Percentiles rank a stretch among this genome's conserved stretches.
Evolutionary conservation across 2,329 filamentous ascomycete genomes (phyloP).

Genomic region (Leptographium flavum): DNA sequence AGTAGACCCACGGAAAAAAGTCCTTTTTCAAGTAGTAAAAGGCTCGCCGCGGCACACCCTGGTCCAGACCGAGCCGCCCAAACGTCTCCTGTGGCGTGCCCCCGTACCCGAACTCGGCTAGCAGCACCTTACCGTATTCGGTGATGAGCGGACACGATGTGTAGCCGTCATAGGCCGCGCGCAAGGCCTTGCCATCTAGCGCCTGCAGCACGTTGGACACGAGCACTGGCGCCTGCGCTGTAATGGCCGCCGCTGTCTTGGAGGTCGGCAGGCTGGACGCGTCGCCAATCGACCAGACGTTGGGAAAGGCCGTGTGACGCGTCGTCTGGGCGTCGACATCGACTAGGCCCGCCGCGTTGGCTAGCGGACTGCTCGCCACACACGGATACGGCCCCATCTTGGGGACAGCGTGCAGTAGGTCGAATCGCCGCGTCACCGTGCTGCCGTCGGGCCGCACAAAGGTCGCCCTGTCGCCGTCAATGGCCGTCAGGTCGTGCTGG

Average conservation of each 20-base stretch:
- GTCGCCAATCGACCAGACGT: conserved; percentile 45
- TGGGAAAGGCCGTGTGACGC: conserved; percentile 37
- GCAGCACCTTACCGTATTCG: conserved; percentile 28
- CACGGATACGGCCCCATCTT: conserved; percentile 45
- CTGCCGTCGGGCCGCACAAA: conserved; percentile 31
- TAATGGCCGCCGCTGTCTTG: conserved; percentile 31
- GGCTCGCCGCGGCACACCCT: conserved; percentile 22
- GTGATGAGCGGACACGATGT: conserved; percentile 31
- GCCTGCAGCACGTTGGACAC: conserved; percentile 24
- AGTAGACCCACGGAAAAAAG: conserved; percentile 43
- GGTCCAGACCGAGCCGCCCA: conserved; percentile 19
- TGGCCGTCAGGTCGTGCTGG: conserved; percentile 38
- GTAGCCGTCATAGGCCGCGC: conserved; percentile 27
- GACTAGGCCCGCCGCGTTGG: conserved; percentile 41
- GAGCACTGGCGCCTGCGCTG: conserved; percentile 27
- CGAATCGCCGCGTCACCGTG: conserved; percentile 32
- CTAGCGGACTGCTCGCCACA: conserved; percentile 36
- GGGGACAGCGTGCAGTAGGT: conserved; percentile 41
- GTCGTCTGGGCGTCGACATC: conserved; percentile 39
- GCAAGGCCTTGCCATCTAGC: conserved; percentile 19
- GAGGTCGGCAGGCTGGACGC: conserved; percentile 43
- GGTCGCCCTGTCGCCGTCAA: conserved; percentile 37
- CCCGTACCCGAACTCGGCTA: conserved; percentile 33
- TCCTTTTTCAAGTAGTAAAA: conserved; percentile 32
- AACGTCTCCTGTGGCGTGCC: conserved; percentile 31